phyloP scores from a whole-genome alignment of 345 rosid species.

The Lepidium aucheri region DNA sequence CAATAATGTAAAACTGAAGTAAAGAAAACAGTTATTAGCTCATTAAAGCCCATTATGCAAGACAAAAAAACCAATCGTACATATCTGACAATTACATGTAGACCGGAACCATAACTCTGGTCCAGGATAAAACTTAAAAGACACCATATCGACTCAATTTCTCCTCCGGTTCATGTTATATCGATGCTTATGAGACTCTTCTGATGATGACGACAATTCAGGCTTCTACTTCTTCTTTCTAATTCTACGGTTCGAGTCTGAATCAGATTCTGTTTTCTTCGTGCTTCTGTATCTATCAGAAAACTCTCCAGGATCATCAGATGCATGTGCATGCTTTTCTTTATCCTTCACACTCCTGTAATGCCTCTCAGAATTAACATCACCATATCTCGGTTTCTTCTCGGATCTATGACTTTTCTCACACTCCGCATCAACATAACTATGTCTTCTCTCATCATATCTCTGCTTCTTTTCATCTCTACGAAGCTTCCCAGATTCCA shows the following conservation, averaged over 20 bases:
- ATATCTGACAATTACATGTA: background rate
- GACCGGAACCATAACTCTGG: background rate
- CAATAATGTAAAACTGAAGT: background rate
- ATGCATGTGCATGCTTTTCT: conserved; percentile 1
- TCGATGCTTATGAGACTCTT: conserved; percentile 11
- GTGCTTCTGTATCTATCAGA: conserved; percentile 22
- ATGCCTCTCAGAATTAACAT: conserved; percentile 27
- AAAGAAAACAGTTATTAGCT: background rate
- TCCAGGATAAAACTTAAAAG: background rate
- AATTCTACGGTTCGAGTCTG: conserved; percentile 1
- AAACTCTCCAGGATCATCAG: conserved; percentile 18
- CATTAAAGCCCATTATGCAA: background rate
- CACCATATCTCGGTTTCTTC: conserved; percentile 25
- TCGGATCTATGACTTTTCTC: conserved; percentile 11
- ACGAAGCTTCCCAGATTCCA: conserved; percentile 4
- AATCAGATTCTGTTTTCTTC: conserved; percentile 8
- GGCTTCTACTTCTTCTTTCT: conserved; percentile 12
- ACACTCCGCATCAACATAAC: background rate
- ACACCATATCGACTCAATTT: background rate
- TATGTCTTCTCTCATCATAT: conserved; percentile 9
- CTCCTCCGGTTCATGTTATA: conserved; percentile 10
- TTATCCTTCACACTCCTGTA: conserved; percentile 23
- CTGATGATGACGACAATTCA: background rate
- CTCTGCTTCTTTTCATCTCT: conserved; percentile 5
- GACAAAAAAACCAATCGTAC: background rate